Evolutionary conservation across 2,329 filamentous ascomycete species (phyloP), one percentile per base, ranked within the genome.

Genomic region (Phyllosticta ampelicida): DNA sequence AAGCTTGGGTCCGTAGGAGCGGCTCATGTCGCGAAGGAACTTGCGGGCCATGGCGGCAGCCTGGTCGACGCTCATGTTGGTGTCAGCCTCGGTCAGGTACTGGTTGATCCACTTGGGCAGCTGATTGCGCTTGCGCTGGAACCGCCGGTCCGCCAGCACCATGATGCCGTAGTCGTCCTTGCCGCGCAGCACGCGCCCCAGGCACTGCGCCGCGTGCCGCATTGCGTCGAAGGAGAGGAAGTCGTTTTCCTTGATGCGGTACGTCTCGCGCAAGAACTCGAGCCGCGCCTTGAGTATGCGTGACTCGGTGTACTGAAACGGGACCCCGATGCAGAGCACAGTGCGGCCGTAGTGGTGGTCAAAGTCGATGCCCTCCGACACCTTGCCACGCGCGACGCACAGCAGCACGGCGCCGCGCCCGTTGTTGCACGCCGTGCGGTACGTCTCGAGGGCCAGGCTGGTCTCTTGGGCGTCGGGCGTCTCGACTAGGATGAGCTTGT

Each of bases 121-220:
- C 73, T 99, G 95, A 2, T 74, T 79, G 44, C 90, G 81, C 75
- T 97, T 97, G 76, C 94, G 95, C 70, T 90, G 86, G 72, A 96
- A 99, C 18, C 94, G 84, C 49, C 89, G 86, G 71, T 99, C 94
- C 1, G 95, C 94, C 26, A 99, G 79, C 4, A 99, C 92, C 94
- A 99, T 99, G 77, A 99, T 89, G n/a, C 94, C 94, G 72, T 99
- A 99, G 73, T 99, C 94, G 69, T 99, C 95, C 72, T 99, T 99
- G 21, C 94, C 94, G 66, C 94, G 82, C 62, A 99, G 77, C 50
- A 99, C 94, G 69, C 94, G 91, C 13, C 94, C 95, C 1, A 99
- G 78, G 68, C 94, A 99, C 70, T 99, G 94, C 0, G 94, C 92
- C 13, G 94, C 94, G 70, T 99, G 94, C n/a, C 94, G 85, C 92